Evolutionary conservation across 805 yeast genomes (phyloP), one percentile per base, ranked within the genome.

Genomic region (Nakazawaea sp.): DNA sequence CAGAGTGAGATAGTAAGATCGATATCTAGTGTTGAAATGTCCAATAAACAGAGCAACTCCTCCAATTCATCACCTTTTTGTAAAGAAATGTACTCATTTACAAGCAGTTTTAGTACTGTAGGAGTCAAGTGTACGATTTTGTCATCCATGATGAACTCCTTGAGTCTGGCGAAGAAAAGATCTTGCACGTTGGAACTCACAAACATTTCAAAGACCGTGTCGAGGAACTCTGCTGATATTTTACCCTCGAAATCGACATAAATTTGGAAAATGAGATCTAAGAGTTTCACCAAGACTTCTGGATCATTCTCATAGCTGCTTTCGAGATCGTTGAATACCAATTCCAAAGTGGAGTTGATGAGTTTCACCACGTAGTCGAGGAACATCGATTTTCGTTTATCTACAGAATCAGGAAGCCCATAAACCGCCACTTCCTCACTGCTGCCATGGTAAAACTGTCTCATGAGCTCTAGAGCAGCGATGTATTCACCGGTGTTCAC

Each of bases 1-100:
- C 96, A 81, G 13, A 84, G 58, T 10, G 64, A 65, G 11, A 87
- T 66, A 0, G 95, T 78, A 17, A 79, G 60, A 56, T 90, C 96
- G 26, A 90, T 71, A 51, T 90, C 96, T 35, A 92, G 65, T 10
- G 77, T 70, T 5, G 63, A 47, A 7, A 83, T 66, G 48, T 88
- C 89, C 18, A 90, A 52, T 2, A 75, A 59, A 46, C 95, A 82
- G 9, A 89, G 63, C 23, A 85, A 51, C 40, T 80, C 79, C 31
- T 86, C 88, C 15, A 90, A 62, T 0, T 58, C 47, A 2, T 68
- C 73, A 3, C 74, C 68, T 32, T 66, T 58, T 5, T 59, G 63
- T 4, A 47, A 44, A 0, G 54, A 40, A 1, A 68, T 61, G 44
- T 74, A 77, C 36, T 62, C 56, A 21, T 62, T 60, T 2, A 89